phyloP scores from a whole-genome alignment of 2,329 filamentous ascomycete genomes.

The Xylogone sp. region DNA sequence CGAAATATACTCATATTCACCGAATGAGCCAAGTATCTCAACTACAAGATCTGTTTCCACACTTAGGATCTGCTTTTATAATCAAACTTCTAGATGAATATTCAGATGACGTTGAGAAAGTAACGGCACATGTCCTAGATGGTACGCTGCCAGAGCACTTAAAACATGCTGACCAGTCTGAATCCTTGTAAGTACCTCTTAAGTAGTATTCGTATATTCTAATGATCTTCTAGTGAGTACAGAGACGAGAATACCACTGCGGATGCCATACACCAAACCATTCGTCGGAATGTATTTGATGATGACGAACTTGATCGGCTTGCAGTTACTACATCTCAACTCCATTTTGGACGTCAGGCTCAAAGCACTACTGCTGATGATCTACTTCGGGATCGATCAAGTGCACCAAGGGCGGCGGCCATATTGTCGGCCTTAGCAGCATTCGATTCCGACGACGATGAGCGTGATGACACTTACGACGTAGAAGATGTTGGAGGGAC shows the following conservation, averaged over 20 bases:
- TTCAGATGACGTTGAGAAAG: slow-evolving; percentile 69
- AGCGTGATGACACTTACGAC: slow-evolving; percentile 96
- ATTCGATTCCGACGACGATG: slow-evolving; percentile 93
- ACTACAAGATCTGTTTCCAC: slow-evolving; percentile 90
- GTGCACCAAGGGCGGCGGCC: slow-evolving; percentile 72
- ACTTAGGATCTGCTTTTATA: slow-evolving; percentile 80
- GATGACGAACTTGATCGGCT: slow-evolving; percentile 76
- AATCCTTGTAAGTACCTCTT: slow-evolving; percentile 38
- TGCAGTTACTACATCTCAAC: slow-evolving; percentile 57
- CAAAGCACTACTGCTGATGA: slow-evolving; percentile 65
- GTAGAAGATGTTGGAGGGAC: slow-evolving; percentile 86
- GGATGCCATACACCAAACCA: slow-evolving; percentile 12
- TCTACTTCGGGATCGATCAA: slow-evolving; percentile 61
- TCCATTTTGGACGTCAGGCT: slow-evolving; percentile 76
- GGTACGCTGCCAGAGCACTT: slow-evolving; percentile 70
- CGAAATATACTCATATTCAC: slow-evolving; percentile 57
- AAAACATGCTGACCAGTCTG: slow-evolving; percentile 56
- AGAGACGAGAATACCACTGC: slow-evolving; percentile 10
- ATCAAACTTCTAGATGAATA: slow-evolving; percentile 78
- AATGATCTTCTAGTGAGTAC: neutral
- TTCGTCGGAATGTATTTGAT: slow-evolving; percentile 73
- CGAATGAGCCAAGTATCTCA: slow-evolving; percentile 81
- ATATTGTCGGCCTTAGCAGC: slow-evolving; percentile 84
- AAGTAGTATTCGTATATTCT: neutral
- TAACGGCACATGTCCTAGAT: slow-evolving; percentile 78